phyloP scores from a whole-genome alignment of 768 basidiomycete genomes.

The Trametes punicea region DNA sequence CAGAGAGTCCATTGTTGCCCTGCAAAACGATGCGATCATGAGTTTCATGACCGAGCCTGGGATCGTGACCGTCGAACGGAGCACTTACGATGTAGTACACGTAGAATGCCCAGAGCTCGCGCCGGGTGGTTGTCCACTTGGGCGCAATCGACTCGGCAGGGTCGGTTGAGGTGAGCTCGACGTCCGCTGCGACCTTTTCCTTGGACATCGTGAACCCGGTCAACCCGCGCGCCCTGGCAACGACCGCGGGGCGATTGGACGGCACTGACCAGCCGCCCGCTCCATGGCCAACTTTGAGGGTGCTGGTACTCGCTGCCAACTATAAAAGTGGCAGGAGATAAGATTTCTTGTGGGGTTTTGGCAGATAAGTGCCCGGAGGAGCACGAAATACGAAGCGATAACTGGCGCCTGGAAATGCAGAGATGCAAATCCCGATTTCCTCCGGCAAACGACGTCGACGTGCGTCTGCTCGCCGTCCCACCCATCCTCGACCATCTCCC shows the following conservation, averaged over 20 bases:
- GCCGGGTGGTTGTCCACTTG: slow-evolving; percentile 41
- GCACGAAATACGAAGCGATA: neutral
- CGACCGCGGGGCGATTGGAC: neutral
- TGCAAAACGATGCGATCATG: slow-evolving; percentile 15
- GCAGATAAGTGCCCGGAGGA: neutral
- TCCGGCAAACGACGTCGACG: slow-evolving; percentile 10
- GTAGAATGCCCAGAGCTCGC: slow-evolving; percentile 37
- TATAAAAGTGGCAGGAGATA: neutral
- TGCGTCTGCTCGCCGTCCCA: slow-evolving; percentile 17
- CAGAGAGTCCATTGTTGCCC: slow-evolving; percentile 68
- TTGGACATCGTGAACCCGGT: slow-evolving; percentile 15
- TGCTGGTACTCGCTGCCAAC: neutral
- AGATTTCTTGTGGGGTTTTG: neutral
- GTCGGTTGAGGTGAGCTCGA: slow-evolving; percentile 1
- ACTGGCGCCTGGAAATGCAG: neutral
- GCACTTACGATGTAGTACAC: slow-evolving; percentile 29
- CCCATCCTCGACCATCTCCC: slow-evolving; percentile 23
- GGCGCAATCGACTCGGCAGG: neutral
- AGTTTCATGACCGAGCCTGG: neutral
- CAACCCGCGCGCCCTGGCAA: slow-evolving; percentile 4
- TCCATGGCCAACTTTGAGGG: slow-evolving; percentile 3
- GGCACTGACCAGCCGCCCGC: neutral
- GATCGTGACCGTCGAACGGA: neutral
- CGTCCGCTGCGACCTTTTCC: slow-evolving; percentile 12
- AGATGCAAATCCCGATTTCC: slow-evolving; percentile 18